A percentile compares a stretch with the other conserved stretches of the same genome.
Conservation (phyloP, 2,329 filamentous ascomycete genomes). For the Claviceps pazoutovae region DNA sequence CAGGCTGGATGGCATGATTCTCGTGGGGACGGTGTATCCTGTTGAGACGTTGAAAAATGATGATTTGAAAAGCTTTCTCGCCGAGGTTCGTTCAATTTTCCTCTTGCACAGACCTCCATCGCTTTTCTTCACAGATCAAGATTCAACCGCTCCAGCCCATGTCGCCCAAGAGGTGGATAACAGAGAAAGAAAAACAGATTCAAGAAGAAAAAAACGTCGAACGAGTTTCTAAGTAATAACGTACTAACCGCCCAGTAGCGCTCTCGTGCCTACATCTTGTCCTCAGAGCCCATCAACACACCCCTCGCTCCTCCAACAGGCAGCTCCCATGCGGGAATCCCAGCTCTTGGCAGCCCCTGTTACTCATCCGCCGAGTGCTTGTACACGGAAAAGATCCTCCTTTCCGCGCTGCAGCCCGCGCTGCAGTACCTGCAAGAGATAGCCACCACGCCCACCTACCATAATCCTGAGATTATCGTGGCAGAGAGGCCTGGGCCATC, state of each 20-base stretch:
- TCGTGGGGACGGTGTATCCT: conserved; percentile 33
- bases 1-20: conserved; percentile 33
- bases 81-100: conserved; percentile 25
- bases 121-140: not conserved
- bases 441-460: conserved; percentile 24
- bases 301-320: conserved; percentile 39
- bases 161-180: not conserved
- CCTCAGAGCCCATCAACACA: conserved; percentile 33
- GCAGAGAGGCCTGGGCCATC: conserved; percentile 8
- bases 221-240: not conserved
- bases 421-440: conserved; percentile 49
- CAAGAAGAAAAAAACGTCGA: not conserved
- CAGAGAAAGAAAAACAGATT: not conserved
- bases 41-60: conserved; percentile 25
- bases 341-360: conserved; percentile 46
- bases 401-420: conserved; percentile 37
- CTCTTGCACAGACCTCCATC: not conserved
- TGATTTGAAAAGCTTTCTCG: conserved; percentile 35
- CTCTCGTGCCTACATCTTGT: conserved; percentile 46
- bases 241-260: conserved; percentile 26
- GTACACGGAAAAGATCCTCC: conserved; percentile 48
- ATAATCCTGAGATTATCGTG: conserved; percentile 26
- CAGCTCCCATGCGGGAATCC: conserved; percentile 28
- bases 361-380: conserved; percentile 52
- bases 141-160: too few relatives aligned